Base-by-base conservation (phyloP, 1,284 basidiomycete species). In the Moesziomyces globuligerus region DNA sequence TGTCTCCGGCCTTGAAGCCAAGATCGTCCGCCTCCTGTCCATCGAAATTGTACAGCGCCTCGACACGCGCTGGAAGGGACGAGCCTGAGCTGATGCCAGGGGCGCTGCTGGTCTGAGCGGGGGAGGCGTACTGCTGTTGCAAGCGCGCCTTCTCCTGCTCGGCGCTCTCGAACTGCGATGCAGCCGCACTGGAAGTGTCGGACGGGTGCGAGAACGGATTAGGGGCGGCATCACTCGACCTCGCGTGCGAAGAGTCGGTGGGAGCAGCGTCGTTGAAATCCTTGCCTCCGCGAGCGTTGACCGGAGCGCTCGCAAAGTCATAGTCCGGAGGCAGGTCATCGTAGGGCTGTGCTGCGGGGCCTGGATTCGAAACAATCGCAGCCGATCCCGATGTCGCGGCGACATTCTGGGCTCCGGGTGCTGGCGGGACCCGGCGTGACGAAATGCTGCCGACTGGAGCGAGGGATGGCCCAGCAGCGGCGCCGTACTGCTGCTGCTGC, bases 241-340 rank as follows among this genome's bases (percentile, higher is more conserved):
- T 29, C 7, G 53, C 10, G 11, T 57, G 23, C 28, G 39, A 25
- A 17, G 53, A 20, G 0, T 32, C 25, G 8, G 50, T 15, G 17
- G 56, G 5, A 7, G 43, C 45, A 13, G 51, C 13, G 26, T 65
- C 49, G 13, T 46, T 42, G 18, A 67, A 15, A 17, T 49, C 39
- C 43, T 67, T 72, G 18, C 58, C 69, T 11, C 69, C 61, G 25
- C 55, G 69, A 8, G 54, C 50, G 21, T 45, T 67, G 17, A 59
- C 40, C 8, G 69, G 62, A 0, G 58, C 45, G 26, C 37, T 72
- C 18, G 69, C 69, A 18, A 72, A 67, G 48, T 72, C 62, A 26
- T 72, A 72, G 48, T 67, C 69, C n/a, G 69, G 69, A 4, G 69
- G 69, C 3, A 72, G 69, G 15, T 72, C 62, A 2, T 24, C 28